Evolutionary conservation across 2,329 filamentous ascomycete genomes (phyloP).

Genomic region (Botrytis cinerea): DNA sequence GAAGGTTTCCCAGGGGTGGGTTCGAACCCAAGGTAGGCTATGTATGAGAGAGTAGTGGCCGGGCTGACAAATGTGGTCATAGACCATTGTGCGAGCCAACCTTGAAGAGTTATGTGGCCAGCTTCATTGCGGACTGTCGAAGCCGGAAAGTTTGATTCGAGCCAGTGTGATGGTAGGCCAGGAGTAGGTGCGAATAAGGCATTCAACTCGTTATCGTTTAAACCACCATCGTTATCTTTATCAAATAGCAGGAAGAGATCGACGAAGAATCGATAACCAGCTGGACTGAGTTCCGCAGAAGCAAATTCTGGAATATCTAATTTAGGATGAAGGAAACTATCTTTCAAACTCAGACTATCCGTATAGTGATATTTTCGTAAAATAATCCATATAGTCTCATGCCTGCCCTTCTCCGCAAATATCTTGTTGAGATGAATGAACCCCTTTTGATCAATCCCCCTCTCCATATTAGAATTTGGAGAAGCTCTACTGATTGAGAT

Average conservation of each 20-base stretch:
- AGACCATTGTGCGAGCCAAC: conserved; percentile 98
- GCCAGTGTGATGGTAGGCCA: conserved; percentile 83
- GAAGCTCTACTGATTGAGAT: conserved; percentile 72
- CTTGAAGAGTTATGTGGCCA: conserved; percentile 91
- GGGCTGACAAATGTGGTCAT: conserved; percentile 99
- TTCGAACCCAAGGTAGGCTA: conserved; percentile 95
- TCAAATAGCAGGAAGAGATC: conserved; percentile 94
- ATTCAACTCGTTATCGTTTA: conserved; percentile 82
- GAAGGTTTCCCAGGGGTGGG: conserved; percentile 73
- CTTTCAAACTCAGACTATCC: conserved; percentile 87
- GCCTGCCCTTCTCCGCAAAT: conserved; percentile 94
- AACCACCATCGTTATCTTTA: conserved; percentile 93
- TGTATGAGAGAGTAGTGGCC: conserved; percentile 91
- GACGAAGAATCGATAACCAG: conserved; percentile 96
- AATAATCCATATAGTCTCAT: conserved; percentile 98
- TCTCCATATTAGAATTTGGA: conserved; percentile 61
- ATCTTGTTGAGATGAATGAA: conserved; percentile 93
- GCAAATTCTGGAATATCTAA: conserved; percentile 92
- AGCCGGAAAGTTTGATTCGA: conserved; percentile 84
- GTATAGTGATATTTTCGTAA: conserved; percentile 94
- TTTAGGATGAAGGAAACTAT: conserved; percentile 87
- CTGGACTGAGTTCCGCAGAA: conserved; percentile 89
- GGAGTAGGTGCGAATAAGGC: conserved; percentile 92
- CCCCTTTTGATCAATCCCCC: conserved; percentile 77
- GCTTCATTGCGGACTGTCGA: conserved; percentile 95